Base-by-base conservation (phyloP, 2,329 filamentous ascomycete genomes). In the Cordyceps militaris region DNA sequence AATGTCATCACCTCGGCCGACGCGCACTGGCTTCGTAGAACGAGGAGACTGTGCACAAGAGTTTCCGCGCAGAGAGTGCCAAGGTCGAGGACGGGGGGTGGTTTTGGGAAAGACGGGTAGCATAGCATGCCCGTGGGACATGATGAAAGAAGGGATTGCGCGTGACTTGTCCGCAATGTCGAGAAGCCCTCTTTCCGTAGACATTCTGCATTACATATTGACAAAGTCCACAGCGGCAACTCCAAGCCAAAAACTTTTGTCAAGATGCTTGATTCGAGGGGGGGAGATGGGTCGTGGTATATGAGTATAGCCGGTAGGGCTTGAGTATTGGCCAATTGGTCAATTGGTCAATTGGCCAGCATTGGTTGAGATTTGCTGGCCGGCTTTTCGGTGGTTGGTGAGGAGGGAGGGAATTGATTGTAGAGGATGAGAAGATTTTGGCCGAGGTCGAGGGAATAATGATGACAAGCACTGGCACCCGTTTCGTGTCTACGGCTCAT, bases 161-260 rank as follows among this genome's bases (percentile, higher is more conserved):
- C 46, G 46, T 36, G 55, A 50, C 32, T 57, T 48, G 56, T 58
- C 56, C 56, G 56, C 56, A 58, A 54, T 58, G 56, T 58, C 56
- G 56, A 54, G 56, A 58, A 58, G 43, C 28, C 34, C 14, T 49
- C 56, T 38, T 58, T 51, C 38, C 55, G 30, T 53, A 5, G 48
- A 24, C 30, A 21, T 53, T 58, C 56, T 42, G 56, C 56, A 58
- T 53, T 58, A 53, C 56, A 53, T 53, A 58, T 53, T 58, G 56
- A 58, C 56, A 53, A 43, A 53, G 49, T 34, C 43, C 19, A 21
- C 49, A 32, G 56, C 49, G 43, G 55, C 55, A 51, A n/a, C 49
- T 54, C 43, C 49, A 50, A 43, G 49, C 24, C 38, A 56, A 46
- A 56, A 58, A 54, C 49, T 58, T 52, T 58, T 40, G 36, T 53